A percentile compares a stretch with the other conserved stretches of the same genome.
phyloP scores from a whole-genome alignment of 2,329 filamentous ascomycete species.

The Penicillium brevicompactum region DNA sequence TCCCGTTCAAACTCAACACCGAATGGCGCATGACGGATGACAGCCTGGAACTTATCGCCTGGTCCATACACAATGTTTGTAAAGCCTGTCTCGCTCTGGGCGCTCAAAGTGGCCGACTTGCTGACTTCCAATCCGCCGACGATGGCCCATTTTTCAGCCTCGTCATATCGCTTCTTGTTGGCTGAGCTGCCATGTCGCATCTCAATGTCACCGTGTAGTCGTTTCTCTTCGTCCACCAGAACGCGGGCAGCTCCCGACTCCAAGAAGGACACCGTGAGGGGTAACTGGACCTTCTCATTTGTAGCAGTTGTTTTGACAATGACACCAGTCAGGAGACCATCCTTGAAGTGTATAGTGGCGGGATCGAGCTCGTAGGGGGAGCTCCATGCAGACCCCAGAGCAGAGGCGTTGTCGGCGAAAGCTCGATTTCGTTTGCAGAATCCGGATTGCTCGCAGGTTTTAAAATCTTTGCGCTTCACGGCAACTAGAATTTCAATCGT shows the following conservation, averaged over 20 bases:
- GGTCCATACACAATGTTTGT: conserved; percentile 79
- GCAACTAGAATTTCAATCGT: conserved; percentile 55
- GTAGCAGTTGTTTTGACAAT: conserved; percentile 78
- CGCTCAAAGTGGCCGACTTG: conserved; percentile 67
- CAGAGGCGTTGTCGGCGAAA: conserved; percentile 75
- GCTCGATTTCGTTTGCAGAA: conserved; percentile 96
- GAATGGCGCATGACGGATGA: conserved; percentile 83
- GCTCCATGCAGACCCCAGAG: conserved; percentile 68
- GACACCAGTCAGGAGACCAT: conserved; percentile 76
- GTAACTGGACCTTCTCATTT: conserved; percentile 73
- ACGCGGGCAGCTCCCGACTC: conserved; percentile 87
- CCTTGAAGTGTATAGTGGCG: conserved; percentile 71
- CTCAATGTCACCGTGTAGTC: conserved; percentile 84
- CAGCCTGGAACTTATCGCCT: conserved; percentile 72
- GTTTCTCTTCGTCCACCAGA: conserved; percentile 86
- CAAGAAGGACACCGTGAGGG: conserved; percentile 83
- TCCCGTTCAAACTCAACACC: conserved; percentile 83
- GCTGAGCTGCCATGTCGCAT: conserved; percentile 80
- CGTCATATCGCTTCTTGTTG: conserved; percentile 92
- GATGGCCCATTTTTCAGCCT: conserved; percentile 81
- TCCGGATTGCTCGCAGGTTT: conserved; percentile 91
- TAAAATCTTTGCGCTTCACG: conserved; percentile 97
- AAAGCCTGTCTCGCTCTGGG: conserved; percentile 66
- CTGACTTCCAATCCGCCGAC: conserved; percentile 78
- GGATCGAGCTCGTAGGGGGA: conserved; percentile 79